Evolutionary conservation across 352 stramenopile genomes (phyloP), one percentile per base, ranked within the genome.

Genomic region (Plasmopara viticola): DNA sequence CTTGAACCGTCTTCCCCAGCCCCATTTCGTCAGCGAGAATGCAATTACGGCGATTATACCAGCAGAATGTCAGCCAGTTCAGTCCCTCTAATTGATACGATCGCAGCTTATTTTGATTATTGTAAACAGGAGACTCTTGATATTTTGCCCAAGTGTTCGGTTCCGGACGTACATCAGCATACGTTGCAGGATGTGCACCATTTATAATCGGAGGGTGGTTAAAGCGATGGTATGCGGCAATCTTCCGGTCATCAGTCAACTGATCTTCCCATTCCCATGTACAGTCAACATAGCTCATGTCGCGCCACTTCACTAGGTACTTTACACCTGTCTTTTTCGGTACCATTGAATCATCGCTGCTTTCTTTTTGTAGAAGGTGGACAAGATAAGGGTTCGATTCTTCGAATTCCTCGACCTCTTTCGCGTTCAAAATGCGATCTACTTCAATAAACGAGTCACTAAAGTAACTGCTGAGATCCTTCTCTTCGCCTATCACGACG

Each of bases 11-110:
- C 58, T 97, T 97, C 48, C 89, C 89, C 18, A 97, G 70, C 49
- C 84, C 84, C 84, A 94, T 94, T 61, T 94, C 84, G 64, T 94
- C 84, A 2, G 84, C 84, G 5, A 94, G 62, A 57, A 94, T 94
- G 33, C 86, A 98, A 56, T 94, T 97, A 15, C 96, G 90, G 7
- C 87, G 84, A 59, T 99, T 98, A 64, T 97, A 97, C 88, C 94
- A 98, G 56, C 97, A 98, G 68, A 97, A 98, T 8, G 97, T 80
- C 44, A 99, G 70, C 97, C 97, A 99, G 37, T 97, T 96, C 20
- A 99, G 82, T 29, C 97, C 97, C 87, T 99, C 97, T 14, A 98
- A 82, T 74, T 99, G 97, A 63, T 99, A 99, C 25, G 96, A 95
- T 17, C 97, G 79, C 25, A 99, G 70, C 4, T 84, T 84, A 42